A percentile compares a stretch with the other conserved stretches of the same genome.
phyloP scores from a whole-genome alignment of 2,329 filamentous ascomycete species.

The Scytalidium lignicola region DNA sequence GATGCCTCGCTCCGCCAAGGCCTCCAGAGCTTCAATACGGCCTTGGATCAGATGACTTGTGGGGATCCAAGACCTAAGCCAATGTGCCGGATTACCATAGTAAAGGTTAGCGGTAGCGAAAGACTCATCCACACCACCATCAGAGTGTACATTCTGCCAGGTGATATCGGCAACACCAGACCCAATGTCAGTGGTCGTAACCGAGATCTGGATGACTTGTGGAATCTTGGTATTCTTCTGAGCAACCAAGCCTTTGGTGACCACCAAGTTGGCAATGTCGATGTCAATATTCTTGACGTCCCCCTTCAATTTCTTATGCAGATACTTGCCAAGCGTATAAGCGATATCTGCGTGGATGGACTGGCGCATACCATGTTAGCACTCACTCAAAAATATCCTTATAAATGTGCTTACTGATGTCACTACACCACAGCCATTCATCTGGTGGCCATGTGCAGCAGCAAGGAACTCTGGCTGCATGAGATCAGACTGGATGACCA shows the following conservation, averaged over 20 bases:
- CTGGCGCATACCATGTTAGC: slow-evolving; percentile 3
- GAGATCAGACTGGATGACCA: slow-evolving; percentile 48
- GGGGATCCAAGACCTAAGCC: neutral
- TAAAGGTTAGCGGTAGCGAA: slow-evolving; percentile 42
- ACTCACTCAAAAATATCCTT: neutral
- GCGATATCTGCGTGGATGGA: slow-evolving; percentile 45
- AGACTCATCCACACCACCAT: slow-evolving; percentile 27
- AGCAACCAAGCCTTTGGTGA: slow-evolving; percentile 31
- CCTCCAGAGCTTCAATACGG: slow-evolving; percentile 32
- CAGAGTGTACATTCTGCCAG: slow-evolving; percentile 33
- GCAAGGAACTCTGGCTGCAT: slow-evolving; percentile 47
- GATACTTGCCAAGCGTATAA: slow-evolving; percentile 51
- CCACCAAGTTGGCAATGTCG: slow-evolving; percentile 33
- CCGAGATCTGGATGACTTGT: slow-evolving; percentile 26
- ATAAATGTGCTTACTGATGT: slow-evolving; percentile 34
- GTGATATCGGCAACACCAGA: slow-evolving; percentile 35
- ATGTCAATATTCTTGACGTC: slow-evolving; percentile 29
- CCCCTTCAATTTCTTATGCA: slow-evolving; percentile 38
- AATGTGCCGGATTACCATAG: slow-evolving; percentile 37
- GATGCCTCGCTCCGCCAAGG: slow-evolving; percentile 47
- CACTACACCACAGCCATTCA: slow-evolving; percentile 44
- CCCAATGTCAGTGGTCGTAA: slow-evolving; percentile 26
- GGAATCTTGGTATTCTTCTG: slow-evolving; percentile 23
- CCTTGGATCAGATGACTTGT: slow-evolving; percentile 47
- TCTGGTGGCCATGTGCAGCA: slow-evolving; percentile 49